Base-by-base conservation (phyloP, 2,329 filamentous ascomycete genomes). In the Microsporum canis region DNA sequence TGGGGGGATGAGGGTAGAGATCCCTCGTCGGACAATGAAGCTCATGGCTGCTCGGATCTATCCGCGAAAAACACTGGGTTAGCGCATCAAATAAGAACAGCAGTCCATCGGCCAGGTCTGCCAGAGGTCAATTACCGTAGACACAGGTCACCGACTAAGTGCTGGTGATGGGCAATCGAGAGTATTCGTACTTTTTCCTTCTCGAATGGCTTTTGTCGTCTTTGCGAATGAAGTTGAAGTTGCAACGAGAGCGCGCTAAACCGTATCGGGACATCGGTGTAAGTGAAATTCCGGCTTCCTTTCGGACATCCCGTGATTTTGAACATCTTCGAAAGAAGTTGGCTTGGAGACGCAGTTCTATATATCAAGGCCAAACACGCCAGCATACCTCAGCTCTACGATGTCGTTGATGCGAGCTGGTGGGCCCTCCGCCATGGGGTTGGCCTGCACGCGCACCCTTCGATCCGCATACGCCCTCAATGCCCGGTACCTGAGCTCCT, bases 1-100 rank as follows among this genome's bases (percentile, higher is more conserved):
- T 74, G 95, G 94, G 71, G 95, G 95, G 73, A 99, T 96, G 78
- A 99, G 88, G 83, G 95, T 96, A 76, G 94, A 97, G 75, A 96
- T 88, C 83, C 85, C 88, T 80, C 91, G 87, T 80, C 88, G 89
- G 74, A 86, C 84, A 74, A 95, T 83, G 85, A 86, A 94, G 84
- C 90, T 96, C 91, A 96, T 96, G 79, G 80, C 17, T 89, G 83
- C 76, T 70, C 36, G 56, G 56, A 55, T 55, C 51, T 55, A 12
- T 31, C 10, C 31, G 31, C 7, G 51, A 17, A 34, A 12, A 55
- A 17, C 17, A 23, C 51, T 0, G 14, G 14, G 51, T 55, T 36
- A 55, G 51, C 51, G 51, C 12, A 23, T 17, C 31, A 34, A 34
- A 23, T 7, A 29, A 17, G 12, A 10, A 10, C n/a, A 29, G 45